These are phyloP conservation scores for Saccharomyces kudriavzevii DNA, from an alignment of 805 yeast genomes.

Conservation along the genomic window DNA sequence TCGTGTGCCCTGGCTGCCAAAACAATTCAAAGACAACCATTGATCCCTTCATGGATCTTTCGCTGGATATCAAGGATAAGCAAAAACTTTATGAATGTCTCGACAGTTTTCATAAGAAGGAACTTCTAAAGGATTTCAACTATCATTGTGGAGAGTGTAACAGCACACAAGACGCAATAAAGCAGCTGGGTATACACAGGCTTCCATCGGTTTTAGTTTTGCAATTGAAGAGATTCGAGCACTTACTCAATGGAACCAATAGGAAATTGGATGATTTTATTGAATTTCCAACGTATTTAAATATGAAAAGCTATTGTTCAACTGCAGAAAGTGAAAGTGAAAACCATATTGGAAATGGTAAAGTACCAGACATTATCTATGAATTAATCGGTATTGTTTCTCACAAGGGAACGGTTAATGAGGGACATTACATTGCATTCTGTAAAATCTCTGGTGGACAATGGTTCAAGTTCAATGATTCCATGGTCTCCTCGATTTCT, in stretches of 20 bases:
- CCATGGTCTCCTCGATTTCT: conserved; percentile 60
- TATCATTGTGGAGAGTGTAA: conserved; percentile 66
- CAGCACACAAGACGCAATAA: conserved; percentile 55
- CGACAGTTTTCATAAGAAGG: conserved; percentile 67
- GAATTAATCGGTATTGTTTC: conserved; percentile 82
- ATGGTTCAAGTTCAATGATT: conserved; percentile 92
- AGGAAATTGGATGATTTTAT: conserved; percentile 73
- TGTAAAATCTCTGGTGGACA: conserved; percentile 62
- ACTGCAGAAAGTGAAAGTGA: not conserved
- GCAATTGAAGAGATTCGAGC: conserved; percentile 67
- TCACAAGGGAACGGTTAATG: conserved; percentile 87
- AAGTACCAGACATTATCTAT: conserved; percentile 42
- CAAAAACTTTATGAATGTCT: conserved; percentile 54
- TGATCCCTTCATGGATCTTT: conserved; percentile 86
- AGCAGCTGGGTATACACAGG: conserved; percentile 58
- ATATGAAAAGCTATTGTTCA: conserved; percentile 54
- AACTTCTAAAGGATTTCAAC: conserved; percentile 58
- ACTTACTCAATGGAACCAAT: conserved; percentile 34
- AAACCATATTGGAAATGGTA: not conserved
- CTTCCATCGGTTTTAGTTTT: conserved; percentile 74
- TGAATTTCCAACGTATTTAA: conserved; percentile 61
- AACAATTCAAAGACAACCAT: conserved; percentile 53
- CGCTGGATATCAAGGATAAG: conserved; percentile 58
- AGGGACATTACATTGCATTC: conserved; percentile 87
- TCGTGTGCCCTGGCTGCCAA: conserved; percentile 64